Base-by-base conservation (phyloP, 1,284 basidiomycete species). In the Naganishia sp. region DNA sequence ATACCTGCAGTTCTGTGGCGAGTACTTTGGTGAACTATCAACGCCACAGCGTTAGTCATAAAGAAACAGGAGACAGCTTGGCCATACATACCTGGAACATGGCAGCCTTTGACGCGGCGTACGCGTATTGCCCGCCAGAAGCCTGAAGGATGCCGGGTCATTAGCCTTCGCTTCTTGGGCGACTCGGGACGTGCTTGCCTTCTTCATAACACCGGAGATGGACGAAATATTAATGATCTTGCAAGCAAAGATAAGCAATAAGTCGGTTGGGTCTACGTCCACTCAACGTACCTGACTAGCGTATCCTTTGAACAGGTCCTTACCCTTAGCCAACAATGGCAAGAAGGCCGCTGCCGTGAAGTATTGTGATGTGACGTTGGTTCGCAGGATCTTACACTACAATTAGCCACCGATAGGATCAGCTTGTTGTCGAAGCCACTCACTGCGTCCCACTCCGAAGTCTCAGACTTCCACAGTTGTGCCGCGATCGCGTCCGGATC, bases 331-430 rank as follows among this genome's bases (percentile, higher is more conserved):
- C 23, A 79, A 70, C 5, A 79, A 66, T 2, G 76, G 76, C 13
- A 77, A 66, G 70, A 79, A 77, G 1, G 76, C 74, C 11, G 73
- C 66, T 2, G 76, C 67, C 32, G 67, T 70, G 67, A 76, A 76
- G 68, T 75, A 71, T 63, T 69, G 69, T 28, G 69, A 69, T 9
- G 67, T 69, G n/a, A 75, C 70, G 63, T 76, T 76, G 54, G 72
- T 72, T 41, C 71, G 63, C 60, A 72, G 67, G 50, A 75, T 73
- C 56, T 58, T 28, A 28, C 28, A 28, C 28, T 28, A 28, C 28
- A 2, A 28, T 28, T 5, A 28, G 28, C 28, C 28, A 28, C 28
- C 28, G 2, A 3, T 28, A 28, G 28, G 28, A 28, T 28, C 15
- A 28, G 21, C 9, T 21, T 45, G 39, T 23, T 31, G 41, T 7